phyloP scores from a whole-genome alignment of 495 filamentous ascomycete species.

The Melanomma pulvis-pyrius region DNA sequence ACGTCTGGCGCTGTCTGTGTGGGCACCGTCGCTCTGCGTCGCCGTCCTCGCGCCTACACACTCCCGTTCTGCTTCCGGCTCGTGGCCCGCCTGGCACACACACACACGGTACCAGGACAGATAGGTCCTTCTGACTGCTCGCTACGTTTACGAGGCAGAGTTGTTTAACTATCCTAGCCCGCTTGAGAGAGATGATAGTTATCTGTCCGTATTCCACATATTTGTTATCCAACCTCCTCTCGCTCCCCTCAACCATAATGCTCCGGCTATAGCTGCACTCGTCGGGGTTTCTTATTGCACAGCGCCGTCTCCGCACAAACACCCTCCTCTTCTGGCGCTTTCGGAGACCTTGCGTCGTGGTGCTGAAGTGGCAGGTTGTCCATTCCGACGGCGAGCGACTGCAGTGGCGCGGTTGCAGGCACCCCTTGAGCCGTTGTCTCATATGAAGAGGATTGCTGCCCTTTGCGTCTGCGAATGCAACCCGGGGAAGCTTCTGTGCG shows the following conservation, averaged over 20 bases:
- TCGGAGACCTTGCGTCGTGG: background rate
- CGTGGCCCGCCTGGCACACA: too few species aligned
- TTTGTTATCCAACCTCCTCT: background rate
- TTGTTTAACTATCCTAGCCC: background rate
- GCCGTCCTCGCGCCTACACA: background rate
- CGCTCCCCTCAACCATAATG: conserved; percentile 15
- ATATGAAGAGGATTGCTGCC: background rate
- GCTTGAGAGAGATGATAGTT: background rate
- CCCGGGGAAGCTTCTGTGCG: conserved; percentile 10
- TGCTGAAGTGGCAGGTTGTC: background rate
- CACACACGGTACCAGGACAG: too few species aligned
- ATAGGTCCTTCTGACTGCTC: background rate
- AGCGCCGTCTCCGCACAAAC: background rate
- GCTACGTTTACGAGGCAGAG: too few species aligned
- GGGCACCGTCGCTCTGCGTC: background rate
- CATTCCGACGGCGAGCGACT: background rate
- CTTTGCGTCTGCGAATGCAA: background rate
- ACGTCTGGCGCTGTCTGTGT: conserved; percentile 1
- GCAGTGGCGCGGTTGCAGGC: conserved; percentile 2
- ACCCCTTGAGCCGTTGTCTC: conserved; percentile 13
- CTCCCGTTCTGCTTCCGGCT: background rate
- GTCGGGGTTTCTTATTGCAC: conserved; percentile 17
- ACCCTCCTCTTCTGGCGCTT: background rate
- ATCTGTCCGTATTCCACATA: background rate
- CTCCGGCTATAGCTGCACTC: conserved; percentile 24